phyloP scores from a whole-genome alignment of 257 asterid genomes.

The Buddleja alternifolia region DNA sequence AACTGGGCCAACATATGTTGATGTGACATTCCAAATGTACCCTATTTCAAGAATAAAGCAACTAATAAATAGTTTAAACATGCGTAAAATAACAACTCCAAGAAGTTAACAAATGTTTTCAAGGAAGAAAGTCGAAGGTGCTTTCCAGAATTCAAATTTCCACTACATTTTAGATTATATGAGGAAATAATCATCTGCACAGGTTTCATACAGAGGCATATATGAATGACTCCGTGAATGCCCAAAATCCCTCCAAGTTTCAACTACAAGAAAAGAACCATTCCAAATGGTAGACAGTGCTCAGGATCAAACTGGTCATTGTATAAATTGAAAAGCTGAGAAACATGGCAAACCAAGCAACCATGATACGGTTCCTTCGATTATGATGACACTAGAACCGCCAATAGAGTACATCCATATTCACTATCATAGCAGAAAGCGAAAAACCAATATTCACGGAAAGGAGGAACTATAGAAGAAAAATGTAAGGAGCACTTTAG shows the following conservation, averaged over 20 bases:
- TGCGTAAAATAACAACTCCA: constrained; percentile 1
- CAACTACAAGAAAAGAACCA: background rate
- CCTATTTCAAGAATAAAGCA: constrained; percentile 38
- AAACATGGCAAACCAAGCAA: no score
- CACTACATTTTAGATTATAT: no score
- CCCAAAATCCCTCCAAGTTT: background rate
- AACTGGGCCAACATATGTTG: constrained; percentile 56
- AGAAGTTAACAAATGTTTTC: background rate
- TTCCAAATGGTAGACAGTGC: background rate
- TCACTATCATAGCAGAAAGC: background rate
- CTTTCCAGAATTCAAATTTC: background rate
- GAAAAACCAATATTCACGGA: background rate
- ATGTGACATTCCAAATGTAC: constrained; percentile 52
- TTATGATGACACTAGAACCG: no score
- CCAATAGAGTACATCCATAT: no score
- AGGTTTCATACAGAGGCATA: background rate
- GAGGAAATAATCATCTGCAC: no score
- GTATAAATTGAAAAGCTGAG: no score
- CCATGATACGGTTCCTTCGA: no score
- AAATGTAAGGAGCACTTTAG: background rate
- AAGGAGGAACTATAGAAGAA: no score
- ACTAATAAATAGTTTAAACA: constrained; percentile 19
- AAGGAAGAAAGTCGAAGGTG: background rate
- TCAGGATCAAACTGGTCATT: background rate
- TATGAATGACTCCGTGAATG: background rate